Percentiles rank a stretch among this genome's conserved stretches.
Evolutionary conservation across 148 eudicot species (phyloP).

Genomic region (Heliosperma pusillum): DNA sequence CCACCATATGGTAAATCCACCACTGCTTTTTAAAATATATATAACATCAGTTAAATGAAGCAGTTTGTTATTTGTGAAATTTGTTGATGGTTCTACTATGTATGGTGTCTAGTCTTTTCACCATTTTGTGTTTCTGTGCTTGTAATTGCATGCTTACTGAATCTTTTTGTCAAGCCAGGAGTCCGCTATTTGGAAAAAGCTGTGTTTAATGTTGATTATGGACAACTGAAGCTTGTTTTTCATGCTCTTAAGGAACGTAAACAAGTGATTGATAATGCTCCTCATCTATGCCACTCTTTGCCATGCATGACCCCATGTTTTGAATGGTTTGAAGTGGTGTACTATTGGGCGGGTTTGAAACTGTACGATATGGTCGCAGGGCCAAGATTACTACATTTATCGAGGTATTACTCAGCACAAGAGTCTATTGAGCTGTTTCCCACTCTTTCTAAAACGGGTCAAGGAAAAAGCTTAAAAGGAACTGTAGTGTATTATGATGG

Average conservation of each 20-base stretch:
- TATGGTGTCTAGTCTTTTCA: background rate
- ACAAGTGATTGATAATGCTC: constrained; percentile 92
- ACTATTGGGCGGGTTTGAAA: constrained; percentile 92
- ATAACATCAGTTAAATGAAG: background rate
- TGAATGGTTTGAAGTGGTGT: constrained; percentile 85
- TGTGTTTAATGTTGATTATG: constrained; percentile 84
- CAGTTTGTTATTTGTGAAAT: background rate
- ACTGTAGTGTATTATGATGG: constrained; percentile 97
- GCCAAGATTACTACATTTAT: constrained; percentile 64
- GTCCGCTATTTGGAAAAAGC: constrained; percentile 99
- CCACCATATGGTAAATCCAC: too few relatives aligned
- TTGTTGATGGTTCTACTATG: background rate
- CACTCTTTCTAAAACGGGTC: constrained; percentile 68
- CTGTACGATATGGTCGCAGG: constrained; percentile 90
- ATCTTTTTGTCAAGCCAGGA: constrained; percentile 40
- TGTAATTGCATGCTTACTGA: constrained; percentile 7
- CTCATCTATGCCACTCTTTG: constrained; percentile 86
- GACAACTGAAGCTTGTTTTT: constrained; percentile 92
- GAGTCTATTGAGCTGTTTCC: constrained; percentile 93
- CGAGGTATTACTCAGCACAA: constrained; percentile 83
- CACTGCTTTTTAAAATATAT: too few relatives aligned
- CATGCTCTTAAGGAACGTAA: constrained; percentile 97
- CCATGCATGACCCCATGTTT: constrained; percentile 99
- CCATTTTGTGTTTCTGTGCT: background rate
- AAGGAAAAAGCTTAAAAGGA: constrained; percentile 72